A percentile compares a stretch with the other conserved stretches of the same genome.
Evolutionary conservation across 106 monocot genomes (phyloP).

Genomic region (Platanthera zijinensis): DNA sequence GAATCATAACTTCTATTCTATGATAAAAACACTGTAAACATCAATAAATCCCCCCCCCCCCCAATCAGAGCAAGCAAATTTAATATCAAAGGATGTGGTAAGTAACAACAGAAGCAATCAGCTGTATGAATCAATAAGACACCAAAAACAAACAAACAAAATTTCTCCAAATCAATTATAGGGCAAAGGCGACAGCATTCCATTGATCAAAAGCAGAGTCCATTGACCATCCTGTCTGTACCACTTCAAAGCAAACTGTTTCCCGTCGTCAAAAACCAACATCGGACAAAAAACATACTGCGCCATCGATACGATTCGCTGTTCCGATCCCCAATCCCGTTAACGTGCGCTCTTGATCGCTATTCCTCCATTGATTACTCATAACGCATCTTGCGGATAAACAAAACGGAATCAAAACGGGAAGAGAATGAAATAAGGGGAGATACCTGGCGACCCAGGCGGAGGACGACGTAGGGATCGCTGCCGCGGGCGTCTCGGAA

Average conservation of each 20-base stretch:
- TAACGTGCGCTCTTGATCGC: not conserved
- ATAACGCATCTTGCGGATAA: not conserved
- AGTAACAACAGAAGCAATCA: not conserved
- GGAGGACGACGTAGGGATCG: constrained; percentile 35
- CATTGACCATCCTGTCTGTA: not conserved
- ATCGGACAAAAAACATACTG: not conserved
- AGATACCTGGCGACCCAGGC: constrained; percentile 26
- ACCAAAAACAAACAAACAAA: not conserved
- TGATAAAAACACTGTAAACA: not conserved
- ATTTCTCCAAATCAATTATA: not conserved
- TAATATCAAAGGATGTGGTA: not conserved
- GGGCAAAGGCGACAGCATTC: not conserved
- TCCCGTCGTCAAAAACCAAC: not conserved
- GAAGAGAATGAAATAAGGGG: not conserved
- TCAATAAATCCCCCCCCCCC: not conserved
- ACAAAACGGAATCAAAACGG: not conserved
- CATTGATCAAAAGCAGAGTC: not conserved
- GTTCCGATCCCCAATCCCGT: not conserved
- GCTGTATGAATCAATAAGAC: not conserved
- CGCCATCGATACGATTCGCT: not conserved
- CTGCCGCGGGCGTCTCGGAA: constrained; percentile 24
- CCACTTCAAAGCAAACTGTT: not conserved
- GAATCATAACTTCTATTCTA: not conserved
- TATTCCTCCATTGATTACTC: not conserved
- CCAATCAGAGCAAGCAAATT: not conserved